Conservation (phyloP, 495 filamentous ascomycete species). For the Daldinia childiae region DNA sequence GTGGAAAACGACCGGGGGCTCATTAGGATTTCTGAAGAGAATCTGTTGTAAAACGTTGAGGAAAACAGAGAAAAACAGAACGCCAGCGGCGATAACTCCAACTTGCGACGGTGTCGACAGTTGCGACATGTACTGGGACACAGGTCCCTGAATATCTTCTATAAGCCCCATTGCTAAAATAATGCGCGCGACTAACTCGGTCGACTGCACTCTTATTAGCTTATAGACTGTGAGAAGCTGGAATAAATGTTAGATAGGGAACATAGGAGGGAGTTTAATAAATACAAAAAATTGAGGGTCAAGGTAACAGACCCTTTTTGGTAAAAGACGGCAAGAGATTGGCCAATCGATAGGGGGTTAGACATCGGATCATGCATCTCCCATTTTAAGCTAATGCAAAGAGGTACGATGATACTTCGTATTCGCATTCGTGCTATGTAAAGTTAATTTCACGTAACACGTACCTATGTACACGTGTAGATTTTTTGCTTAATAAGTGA, state of each 20-base stretch:
- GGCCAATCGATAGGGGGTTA: conserved; percentile 44
- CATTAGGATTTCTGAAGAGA: conserved; percentile 73
- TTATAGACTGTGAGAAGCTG: conserved; percentile 3
- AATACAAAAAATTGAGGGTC: conserved; percentile 34
- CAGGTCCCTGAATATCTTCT: conserved; percentile 56
- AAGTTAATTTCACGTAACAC: background rate
- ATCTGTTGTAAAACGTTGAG: conserved; percentile 75
- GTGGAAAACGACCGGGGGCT: conserved; percentile 85
- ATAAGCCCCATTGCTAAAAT: conserved; percentile 61
- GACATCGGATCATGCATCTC: conserved; percentile 26
- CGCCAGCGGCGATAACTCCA: conserved; percentile 51
- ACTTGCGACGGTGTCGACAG: conserved; percentile 59
- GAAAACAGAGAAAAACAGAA: conserved; percentile 65
- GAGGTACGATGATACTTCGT: conserved; percentile 38
- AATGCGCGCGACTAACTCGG: conserved; percentile 18
- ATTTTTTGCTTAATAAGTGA: background rate
- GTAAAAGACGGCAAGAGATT: conserved; percentile 42
- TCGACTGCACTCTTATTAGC: conserved; percentile 27
- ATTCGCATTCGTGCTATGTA: conserved; percentile 34
- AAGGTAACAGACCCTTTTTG: conserved; percentile 19
- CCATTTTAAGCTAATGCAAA: background rate
- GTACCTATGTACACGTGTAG: background rate
- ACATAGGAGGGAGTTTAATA: conserved; percentile 30
- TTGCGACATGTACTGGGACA: conserved; percentile 54
- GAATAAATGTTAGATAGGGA: conserved; percentile 15